Percentiles rank a stretch among this genome's conserved stretches.
Evolutionary conservation across 345 rosid species (phyloP).

Genomic region (Streptanthus diversifolius): DNA sequence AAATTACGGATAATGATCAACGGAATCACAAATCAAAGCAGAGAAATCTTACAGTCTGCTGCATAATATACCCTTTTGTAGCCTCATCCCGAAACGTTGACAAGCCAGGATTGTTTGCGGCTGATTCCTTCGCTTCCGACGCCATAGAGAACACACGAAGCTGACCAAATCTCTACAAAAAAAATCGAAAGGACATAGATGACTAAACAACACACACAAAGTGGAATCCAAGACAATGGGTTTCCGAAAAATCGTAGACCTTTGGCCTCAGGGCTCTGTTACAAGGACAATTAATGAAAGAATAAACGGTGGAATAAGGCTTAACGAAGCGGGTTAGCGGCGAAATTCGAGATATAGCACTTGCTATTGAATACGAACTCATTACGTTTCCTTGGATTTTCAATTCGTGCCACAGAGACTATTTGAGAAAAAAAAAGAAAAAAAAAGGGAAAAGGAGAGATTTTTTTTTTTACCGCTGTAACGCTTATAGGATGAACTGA

Average conservation of each 20-base stretch:
- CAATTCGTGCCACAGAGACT: neutral
- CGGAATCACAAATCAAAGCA: neutral
- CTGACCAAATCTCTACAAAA: conserved; percentile 39
- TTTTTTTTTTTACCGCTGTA: conserved; percentile 17
- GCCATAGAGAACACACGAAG: conserved; percentile 68
- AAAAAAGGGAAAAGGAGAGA: neutral
- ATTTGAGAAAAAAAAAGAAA: neutral
- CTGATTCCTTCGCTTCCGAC: conserved; percentile 62
- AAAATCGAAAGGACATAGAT: conserved; percentile 1
- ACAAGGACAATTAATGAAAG: conserved; percentile 6
- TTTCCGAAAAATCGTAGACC: conserved; percentile 12
- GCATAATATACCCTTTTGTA: conserved; percentile 82
- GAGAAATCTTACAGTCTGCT: conserved; percentile 65
- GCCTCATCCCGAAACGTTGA: conserved; percentile 58
- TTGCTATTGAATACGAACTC: conserved; percentile 24
- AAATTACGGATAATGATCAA: neutral
- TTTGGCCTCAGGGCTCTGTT: conserved; percentile 4
- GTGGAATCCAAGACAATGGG: neutral
- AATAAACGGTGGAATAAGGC: conserved; percentile 15
- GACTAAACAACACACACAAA: neutral
- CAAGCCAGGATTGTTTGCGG: conserved; percentile 79
- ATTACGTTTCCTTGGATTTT: neutral
- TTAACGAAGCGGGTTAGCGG: conserved; percentile 24
- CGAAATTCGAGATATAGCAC: conserved; percentile 20
- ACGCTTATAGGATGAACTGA: conserved; percentile 8